Conservation (phyloP, 768 basidiomycete genomes). For the Crepidotus variabilis region DNA sequence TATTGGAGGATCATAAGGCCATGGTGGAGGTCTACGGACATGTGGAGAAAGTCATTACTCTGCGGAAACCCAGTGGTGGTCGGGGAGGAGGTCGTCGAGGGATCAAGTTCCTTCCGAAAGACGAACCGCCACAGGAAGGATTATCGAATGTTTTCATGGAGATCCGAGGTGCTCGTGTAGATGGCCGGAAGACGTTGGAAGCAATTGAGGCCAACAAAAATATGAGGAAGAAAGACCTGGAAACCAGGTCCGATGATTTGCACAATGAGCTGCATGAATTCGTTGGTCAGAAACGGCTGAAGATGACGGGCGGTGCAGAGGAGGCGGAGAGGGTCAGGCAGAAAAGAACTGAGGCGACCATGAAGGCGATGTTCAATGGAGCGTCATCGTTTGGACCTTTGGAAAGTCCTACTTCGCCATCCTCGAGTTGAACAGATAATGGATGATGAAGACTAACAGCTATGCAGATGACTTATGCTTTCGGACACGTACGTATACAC, state of each 20-base stretch:
- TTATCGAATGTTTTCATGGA: conserved; percentile 84
- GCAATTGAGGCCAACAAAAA: conserved; percentile 91
- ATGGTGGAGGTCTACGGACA: conserved; percentile 82
- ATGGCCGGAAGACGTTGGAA: conserved; percentile 81
- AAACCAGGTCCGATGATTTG: conserved; percentile 74
- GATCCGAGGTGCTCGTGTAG: conserved; percentile 77
- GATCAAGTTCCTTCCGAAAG: conserved; percentile 60
- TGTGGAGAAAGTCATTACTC: conserved; percentile 82
- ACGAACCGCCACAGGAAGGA: conserved; percentile 59
- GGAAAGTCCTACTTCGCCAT: not conserved
- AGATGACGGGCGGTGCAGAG: conserved; percentile 94
- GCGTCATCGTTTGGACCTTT: conserved; percentile 11
- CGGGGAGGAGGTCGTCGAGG: conserved; percentile 35
- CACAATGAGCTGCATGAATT: conserved; percentile 82
- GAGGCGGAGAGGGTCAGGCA: conserved; percentile 87
- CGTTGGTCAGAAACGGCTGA: conserved; percentile 83
- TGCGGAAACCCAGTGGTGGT: conserved; percentile 48
- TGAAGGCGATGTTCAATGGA: conserved; percentile 82
- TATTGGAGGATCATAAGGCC: conserved; percentile 92
- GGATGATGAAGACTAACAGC: not conserved
- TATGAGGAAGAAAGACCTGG: conserved; percentile 72
- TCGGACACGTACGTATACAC: not conserved
- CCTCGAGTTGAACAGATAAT: too few species aligned
- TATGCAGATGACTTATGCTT: not conserved
- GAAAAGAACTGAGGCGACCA: conserved; percentile 74